Conservation (phyloP, 2,329 filamentous ascomycete genomes). For the Diaporthe citrichinensis region DNA sequence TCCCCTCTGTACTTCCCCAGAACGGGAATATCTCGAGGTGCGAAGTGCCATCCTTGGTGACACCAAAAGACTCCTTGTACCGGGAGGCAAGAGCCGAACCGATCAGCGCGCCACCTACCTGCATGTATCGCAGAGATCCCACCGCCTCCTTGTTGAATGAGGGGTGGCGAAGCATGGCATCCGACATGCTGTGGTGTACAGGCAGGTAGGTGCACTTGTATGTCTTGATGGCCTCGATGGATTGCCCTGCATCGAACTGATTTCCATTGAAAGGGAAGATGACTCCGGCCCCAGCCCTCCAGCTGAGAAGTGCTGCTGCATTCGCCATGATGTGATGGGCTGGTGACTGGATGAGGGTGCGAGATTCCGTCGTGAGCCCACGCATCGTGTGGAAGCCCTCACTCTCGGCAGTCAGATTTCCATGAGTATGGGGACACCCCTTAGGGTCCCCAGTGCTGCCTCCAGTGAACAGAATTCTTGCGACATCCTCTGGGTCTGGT, state of each 20-base stretch:
- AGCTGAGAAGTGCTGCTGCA: not conserved
- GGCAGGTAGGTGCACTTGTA: not conserved
- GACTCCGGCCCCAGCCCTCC: constrained; percentile 1
- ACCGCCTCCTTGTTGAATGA: not conserved
- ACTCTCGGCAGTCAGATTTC: constrained; percentile 4
- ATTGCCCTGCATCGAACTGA: not conserved
- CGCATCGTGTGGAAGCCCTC: constrained; percentile 5
- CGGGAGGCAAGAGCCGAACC: not conserved
- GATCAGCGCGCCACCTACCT: constrained; percentile 8
- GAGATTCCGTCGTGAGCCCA: not conserved
- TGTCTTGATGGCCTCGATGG: not conserved
- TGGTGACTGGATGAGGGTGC: constrained; percentile 7
- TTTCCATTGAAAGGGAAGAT: constrained; percentile 8
- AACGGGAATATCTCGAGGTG: not conserved
- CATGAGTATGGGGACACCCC: not conserved
- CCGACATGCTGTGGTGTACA: constrained; percentile 23
- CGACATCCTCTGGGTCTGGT: not conserved
- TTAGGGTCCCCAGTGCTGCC: constrained; percentile 17
- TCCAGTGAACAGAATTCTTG: constrained; percentile 8
- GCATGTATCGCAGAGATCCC: not conserved
- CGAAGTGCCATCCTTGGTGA: not conserved
- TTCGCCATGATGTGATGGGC: constrained; percentile 20
- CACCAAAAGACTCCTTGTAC: constrained; percentile 5
- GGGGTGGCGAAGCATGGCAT: constrained; percentile 3
- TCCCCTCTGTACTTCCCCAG: constrained; percentile 19